Conservation (phyloP, 2,329 filamentous ascomycete species). For the Penicillium sp. region DNA sequence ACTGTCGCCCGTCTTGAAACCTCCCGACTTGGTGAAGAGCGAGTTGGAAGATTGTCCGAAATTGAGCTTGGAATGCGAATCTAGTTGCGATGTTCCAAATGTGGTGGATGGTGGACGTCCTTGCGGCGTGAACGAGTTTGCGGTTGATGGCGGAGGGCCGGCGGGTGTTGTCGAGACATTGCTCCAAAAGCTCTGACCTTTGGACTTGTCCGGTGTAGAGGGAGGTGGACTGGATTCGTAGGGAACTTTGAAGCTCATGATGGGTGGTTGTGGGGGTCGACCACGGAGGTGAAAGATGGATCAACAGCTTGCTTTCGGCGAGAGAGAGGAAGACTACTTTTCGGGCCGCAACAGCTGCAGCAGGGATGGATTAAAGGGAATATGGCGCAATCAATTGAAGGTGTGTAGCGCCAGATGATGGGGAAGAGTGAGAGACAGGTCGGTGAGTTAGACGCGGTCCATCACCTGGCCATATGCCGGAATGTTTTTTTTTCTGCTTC, state of each 20-base stretch:
- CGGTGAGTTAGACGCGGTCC: conserved; percentile 7
- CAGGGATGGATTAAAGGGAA: not conserved
- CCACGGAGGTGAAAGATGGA: conserved; percentile 9
- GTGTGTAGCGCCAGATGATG: not conserved
- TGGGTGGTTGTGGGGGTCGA: conserved; percentile 1
- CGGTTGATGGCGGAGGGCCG: conserved; percentile 58
- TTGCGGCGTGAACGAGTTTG: conserved; percentile 60
- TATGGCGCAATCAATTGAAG: not conserved
- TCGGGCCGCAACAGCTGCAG: conserved; percentile 28
- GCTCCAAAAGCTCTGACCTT: conserved; percentile 41
- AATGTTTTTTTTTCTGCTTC: conserved; percentile 3
- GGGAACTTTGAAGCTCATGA: conserved; percentile 43
- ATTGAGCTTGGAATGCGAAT: conserved; percentile 35
- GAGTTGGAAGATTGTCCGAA: conserved; percentile 42
- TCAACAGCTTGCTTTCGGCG: conserved; percentile 13
- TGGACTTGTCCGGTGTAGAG: conserved; percentile 42
- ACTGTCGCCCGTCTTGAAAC: conserved; percentile 42
- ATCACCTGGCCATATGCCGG: conserved; percentile 6
- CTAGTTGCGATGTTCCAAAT: conserved; percentile 57
- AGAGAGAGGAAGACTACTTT: conserved; percentile 11
- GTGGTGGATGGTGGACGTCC: conserved; percentile 56
- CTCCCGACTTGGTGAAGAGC: conserved; percentile 42
- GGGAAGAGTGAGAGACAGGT: not conserved
- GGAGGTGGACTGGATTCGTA: conserved; percentile 43
- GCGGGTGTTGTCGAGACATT: conserved; percentile 61